A percentile compares a stretch with the other conserved stretches of the same genome.
Evolutionary conservation across 805 yeast species (phyloP).

Genomic region (Spathaspora arborariae): DNA sequence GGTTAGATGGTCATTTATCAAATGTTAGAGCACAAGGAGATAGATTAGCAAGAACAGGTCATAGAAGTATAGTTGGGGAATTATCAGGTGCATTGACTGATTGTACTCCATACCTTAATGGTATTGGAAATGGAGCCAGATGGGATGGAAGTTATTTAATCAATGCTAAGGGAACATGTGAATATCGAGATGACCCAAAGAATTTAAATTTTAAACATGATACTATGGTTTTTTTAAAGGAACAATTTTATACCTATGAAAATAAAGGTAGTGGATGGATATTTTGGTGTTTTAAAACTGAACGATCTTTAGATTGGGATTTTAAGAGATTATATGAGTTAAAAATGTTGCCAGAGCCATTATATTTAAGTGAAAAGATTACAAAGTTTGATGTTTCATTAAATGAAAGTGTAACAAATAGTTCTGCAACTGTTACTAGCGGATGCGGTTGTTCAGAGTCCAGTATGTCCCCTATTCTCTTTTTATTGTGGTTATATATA

Average conservation of each 20-base stretch:
- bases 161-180: slow-evolving; percentile 41
- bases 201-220: slow-evolving; percentile 33
- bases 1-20: slow-evolving; percentile 11
- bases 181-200: slow-evolving; percentile 27
- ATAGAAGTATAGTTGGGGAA: slow-evolving; percentile 60
- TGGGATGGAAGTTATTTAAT: slow-evolving; percentile 45
- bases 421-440: too few species aligned
- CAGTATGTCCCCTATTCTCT: too few species aligned
- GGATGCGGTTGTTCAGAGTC: too few species aligned
- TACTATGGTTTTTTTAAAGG: slow-evolving; percentile 54
- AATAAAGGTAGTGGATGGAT: slow-evolving; percentile 54
- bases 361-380: background rate
- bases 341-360: slow-evolving; percentile 23
- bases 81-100: slow-evolving; percentile 75
- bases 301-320: slow-evolving; percentile 67
- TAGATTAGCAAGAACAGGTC: slow-evolving; percentile 31
- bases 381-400: background rate
- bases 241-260: slow-evolving; percentile 54
- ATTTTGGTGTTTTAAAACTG: slow-evolving; percentile 73
- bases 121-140: slow-evolving; percentile 63
- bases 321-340: slow-evolving; percentile 43
- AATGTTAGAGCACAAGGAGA: slow-evolving; percentile 14
- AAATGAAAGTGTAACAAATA: background rate
- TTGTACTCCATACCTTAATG: slow-evolving; percentile 67
- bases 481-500: too few species aligned